A percentile compares a stretch with the other conserved stretches of the same genome.
Evolutionary conservation across 257 asterid species (phyloP).

Genomic region (Cordia subcordata): DNA sequence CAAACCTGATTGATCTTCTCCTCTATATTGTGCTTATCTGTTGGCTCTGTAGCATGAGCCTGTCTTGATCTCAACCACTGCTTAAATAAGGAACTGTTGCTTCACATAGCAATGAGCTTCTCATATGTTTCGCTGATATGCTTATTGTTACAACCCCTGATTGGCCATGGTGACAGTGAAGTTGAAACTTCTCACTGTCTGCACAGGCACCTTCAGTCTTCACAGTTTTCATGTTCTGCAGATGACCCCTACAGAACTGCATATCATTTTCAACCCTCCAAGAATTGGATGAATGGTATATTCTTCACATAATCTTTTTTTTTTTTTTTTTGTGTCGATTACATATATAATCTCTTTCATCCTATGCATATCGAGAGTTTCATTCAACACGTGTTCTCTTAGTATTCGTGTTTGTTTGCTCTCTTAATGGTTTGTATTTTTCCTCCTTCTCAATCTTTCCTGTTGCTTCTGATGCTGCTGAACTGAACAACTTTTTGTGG

Average conservation of each 20-base stretch:
- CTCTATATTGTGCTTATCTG: no score
- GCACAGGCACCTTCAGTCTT: background rate
- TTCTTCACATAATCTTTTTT: background rate
- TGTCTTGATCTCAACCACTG: no score
- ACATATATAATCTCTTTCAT: no score
- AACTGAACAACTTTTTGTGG: background rate
- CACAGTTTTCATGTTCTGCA: background rate
- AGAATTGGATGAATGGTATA: slow-evolving; percentile 41
- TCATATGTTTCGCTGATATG: background rate
- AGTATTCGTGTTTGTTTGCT: background rate
- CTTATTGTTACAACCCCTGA: background rate
- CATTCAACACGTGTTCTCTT: background rate
- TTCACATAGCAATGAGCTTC: background rate
- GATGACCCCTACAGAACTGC: slow-evolving; percentile 23
- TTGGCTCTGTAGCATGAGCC: no score
- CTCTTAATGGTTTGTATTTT: background rate
- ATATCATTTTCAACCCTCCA: slow-evolving; percentile 37
- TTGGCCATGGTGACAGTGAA: background rate
- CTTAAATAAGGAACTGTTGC: no score
- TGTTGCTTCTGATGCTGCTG: background rate
- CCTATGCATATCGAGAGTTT: background rate
- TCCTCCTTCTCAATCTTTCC: background rate
- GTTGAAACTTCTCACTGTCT: background rate
- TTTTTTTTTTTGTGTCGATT: background rate
- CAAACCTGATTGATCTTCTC: no score